Base-by-base conservation (phyloP, 768 basidiomycete genomes). In the Melanogaster broomeanus region DNA sequence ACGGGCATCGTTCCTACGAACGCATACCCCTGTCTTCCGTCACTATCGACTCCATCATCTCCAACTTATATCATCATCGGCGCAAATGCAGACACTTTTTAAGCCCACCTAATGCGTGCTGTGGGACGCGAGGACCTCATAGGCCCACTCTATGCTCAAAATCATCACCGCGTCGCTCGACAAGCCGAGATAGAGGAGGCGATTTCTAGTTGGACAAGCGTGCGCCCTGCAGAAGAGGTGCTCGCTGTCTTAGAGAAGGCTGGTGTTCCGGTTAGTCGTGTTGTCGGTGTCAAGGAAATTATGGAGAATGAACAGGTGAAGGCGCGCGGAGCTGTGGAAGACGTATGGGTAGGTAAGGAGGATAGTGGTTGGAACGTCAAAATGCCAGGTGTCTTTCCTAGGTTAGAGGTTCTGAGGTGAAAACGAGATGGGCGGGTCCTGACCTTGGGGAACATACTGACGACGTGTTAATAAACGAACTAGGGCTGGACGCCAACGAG, bases 1-100 rank as follows among this genome's bases (percentile, higher is more conserved):
- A 88, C 85, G 0, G 86, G 87, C 2, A 87, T 88, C 34, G 87
- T 88, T 8, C 85, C 87, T 1, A 87, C 85, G 10, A 88, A 88
- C 58, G 85, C 85, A 5, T 87, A 86, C 62, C 85, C 85, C 4
- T 87, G 85, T 67, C 72, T 76, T 22, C 77, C 84, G 8, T 71
- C 77, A 11, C 66, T 57, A 1, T 53, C 72, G 31, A 52, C 77
- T 0, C 73, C 77, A 2, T 51, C 59, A 2, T 65, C 68, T 0
- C 79, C 79, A 0, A 74, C 76, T 4, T 88, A 83, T 61, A 74
- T 87, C 47, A 83, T 88, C 58, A 86, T 88, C 57, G 86, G 85
- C 33, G 85, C 83, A 24, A 88, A 88, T 57, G 84, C 83, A 0
- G 87, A 88, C 64, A 76, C 81, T 3, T 77, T 88, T 61, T 88